These are phyloP conservation scores for Trichoderma aggressivum DNA, from an alignment of 2,329 filamentous ascomycete species.

Conservation along the genomic window DNA sequence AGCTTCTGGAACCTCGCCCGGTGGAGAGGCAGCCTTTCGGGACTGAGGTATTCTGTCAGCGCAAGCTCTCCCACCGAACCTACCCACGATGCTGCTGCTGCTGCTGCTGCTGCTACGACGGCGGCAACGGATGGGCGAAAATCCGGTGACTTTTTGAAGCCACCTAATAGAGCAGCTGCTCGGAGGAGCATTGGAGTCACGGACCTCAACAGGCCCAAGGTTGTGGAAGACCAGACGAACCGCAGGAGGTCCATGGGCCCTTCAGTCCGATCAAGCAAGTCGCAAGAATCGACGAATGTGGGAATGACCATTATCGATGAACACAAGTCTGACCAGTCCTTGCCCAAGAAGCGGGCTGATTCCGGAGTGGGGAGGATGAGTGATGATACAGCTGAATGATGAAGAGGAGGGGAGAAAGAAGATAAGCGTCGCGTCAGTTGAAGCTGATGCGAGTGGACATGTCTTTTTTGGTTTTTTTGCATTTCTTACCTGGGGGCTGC, in stretches of 20 bases:
- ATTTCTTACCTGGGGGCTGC: background rate
- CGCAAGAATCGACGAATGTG: background rate
- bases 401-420: background rate
- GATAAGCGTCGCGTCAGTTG: background rate
- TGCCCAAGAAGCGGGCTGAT: constrained; percentile 32
- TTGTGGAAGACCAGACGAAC: constrained; percentile 25
- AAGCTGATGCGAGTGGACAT: background rate
- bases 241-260: constrained; percentile 33
- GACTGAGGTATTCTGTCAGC: constrained; percentile 31
- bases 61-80: constrained; percentile 25
- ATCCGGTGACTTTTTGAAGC: constrained; percentile 26
- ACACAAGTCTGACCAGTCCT: constrained; percentile 17
- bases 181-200: constrained; percentile 30
- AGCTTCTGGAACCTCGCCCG: constrained; percentile 57
- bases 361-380: constrained; percentile 35
- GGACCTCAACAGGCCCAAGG: constrained; percentile 28
- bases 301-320: constrained; percentile 8
- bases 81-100: constrained; percentile 12
- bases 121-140: constrained; percentile 16
- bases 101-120: background rate
- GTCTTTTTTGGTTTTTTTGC: background rate
- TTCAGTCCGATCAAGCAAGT: background rate
- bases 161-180: constrained; percentile 34
- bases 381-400: constrained; percentile 26
- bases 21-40: constrained; percentile 46